Evolutionary conservation across 345 rosid species (phyloP).

Genomic region (Isatis tinctoria): DNA sequence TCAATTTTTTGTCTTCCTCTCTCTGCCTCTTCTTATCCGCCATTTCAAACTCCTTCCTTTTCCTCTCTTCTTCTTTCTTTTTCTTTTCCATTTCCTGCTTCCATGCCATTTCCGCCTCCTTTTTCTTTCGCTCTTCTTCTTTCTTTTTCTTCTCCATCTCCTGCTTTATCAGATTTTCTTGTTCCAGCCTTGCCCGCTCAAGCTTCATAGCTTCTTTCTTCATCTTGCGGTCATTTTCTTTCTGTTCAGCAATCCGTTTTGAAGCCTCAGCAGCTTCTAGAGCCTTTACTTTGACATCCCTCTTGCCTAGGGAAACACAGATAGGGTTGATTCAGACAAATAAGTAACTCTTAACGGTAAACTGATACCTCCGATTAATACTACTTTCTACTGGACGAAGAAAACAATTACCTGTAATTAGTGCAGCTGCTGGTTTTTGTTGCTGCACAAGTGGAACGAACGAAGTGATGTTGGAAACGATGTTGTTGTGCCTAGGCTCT

Average conservation of each 20-base stretch:
- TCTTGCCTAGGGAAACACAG: slow-evolving; percentile 55
- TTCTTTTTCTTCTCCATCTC: slow-evolving; percentile 70
- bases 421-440: slow-evolving; percentile 55
- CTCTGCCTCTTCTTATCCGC: slow-evolving; percentile 57
- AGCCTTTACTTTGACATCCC: slow-evolving; percentile 85
- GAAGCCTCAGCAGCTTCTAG: slow-evolving; percentile 89
- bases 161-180: slow-evolving; percentile 52
- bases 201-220: slow-evolving; percentile 78
- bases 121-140: slow-evolving; percentile 76
- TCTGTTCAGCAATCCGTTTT: slow-evolving; percentile 73
- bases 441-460: slow-evolving; percentile 83
- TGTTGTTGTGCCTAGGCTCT: slow-evolving; percentile 59
- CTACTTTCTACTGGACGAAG: slow-evolving; percentile 1
- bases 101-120: slow-evolving; percentile 65
- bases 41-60: slow-evolving; percentile 39
- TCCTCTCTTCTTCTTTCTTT: slow-evolving; percentile 68
- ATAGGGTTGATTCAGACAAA: background rate
- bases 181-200: slow-evolving; percentile 76
- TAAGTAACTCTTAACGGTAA: background rate
- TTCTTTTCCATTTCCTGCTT: slow-evolving; percentile 82
- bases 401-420: slow-evolving; percentile 50
- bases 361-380: background rate
- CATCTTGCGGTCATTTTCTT: slow-evolving; percentile 77
- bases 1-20: slow-evolving; percentile 39
- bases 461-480: slow-evolving; percentile 72